These are phyloP conservation scores for Limnomonas spitsbergensis DNA, from an alignment of 139 green algal genomes.

Conservation along the genomic window DNA sequence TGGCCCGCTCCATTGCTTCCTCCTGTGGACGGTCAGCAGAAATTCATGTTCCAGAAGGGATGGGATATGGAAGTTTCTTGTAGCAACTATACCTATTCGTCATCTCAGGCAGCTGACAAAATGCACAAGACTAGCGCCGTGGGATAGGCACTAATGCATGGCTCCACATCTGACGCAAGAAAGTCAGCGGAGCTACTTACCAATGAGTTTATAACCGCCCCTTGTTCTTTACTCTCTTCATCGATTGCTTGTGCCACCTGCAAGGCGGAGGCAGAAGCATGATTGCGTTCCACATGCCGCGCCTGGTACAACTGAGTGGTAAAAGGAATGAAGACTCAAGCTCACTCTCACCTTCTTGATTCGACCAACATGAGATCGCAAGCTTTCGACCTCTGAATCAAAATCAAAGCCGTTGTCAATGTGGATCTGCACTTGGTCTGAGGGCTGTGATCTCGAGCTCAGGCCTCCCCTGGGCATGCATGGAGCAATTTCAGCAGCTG, in stretches of 20 bases:
- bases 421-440: slow-evolving; percentile 32
- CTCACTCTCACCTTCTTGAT: slow-evolving; percentile 26
- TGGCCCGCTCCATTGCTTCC: slow-evolving; percentile 37
- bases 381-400: slow-evolving; percentile 29
- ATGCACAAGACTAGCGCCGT: background rate
- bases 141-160: background rate
- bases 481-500: too few species aligned
- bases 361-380: slow-evolving; percentile 23
- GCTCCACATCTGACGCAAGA: slow-evolving; percentile 2
- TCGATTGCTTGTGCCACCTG: slow-evolving; percentile 34
- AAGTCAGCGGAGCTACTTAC: background rate
- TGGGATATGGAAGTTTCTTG: background rate
- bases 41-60: background rate
- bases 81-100: background rate
- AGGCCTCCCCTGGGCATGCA: slow-evolving; percentile 23
- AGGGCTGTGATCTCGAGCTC: slow-evolving; percentile 2
- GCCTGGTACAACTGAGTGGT: background rate
- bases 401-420: slow-evolving; percentile 42
- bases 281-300: background rate
- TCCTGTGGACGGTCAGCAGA: slow-evolving; percentile 18
- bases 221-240: slow-evolving; percentile 34
- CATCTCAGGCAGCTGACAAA: background rate
- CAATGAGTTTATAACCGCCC: slow-evolving; percentile 32
- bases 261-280: background rate
- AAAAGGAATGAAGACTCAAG: background rate